These are phyloP conservation scores for Coemansia umbellata DNA, from an alignment of 192 early-diverging fungal genomes.

Conservation along the genomic window DNA sequence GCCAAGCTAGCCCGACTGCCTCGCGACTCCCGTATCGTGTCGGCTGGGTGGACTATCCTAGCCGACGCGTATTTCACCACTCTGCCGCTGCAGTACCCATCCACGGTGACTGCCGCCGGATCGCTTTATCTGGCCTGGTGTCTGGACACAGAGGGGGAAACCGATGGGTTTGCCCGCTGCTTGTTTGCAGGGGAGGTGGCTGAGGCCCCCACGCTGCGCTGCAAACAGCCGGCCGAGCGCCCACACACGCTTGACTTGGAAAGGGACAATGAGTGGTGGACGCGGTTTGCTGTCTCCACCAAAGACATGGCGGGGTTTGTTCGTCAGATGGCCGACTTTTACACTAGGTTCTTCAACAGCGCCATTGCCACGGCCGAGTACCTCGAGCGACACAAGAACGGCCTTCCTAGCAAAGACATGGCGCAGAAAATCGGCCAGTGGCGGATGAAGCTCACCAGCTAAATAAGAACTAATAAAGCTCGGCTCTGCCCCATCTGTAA, in stretches of 20 bases:
- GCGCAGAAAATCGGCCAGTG: conserved; percentile 39
- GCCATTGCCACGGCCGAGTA: conserved; percentile 24
- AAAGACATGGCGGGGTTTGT: conserved; percentile 44
- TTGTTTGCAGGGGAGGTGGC: neutral
- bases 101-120: conserved; percentile 35
- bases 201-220: neutral
- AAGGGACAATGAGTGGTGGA: conserved; percentile 28
- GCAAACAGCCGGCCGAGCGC: conserved; percentile 1
- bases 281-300: conserved; percentile 28
- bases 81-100: conserved; percentile 47
- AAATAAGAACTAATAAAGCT: too few species aligned
- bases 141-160: conserved; percentile 14
- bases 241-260: conserved; percentile 19
- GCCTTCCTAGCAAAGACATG: conserved; percentile 39
- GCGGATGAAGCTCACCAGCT: conserved; percentile 43
- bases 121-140: conserved; percentile 47
- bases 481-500: too few species aligned
- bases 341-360: conserved; percentile 42
- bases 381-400: conserved; percentile 28
- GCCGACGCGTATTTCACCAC: conserved; percentile 48
- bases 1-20: conserved; percentile 56
- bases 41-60: conserved; percentile 40
- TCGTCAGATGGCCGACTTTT: conserved; percentile 50
- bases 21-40: conserved; percentile 8
- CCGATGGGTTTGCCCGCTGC: conserved; percentile 10